Percentiles rank a stretch among this genome's conserved stretches.
Evolutionary conservation across 2,329 filamentous ascomycete genomes (phyloP).

Genomic region (Ramularia endophylla): DNA sequence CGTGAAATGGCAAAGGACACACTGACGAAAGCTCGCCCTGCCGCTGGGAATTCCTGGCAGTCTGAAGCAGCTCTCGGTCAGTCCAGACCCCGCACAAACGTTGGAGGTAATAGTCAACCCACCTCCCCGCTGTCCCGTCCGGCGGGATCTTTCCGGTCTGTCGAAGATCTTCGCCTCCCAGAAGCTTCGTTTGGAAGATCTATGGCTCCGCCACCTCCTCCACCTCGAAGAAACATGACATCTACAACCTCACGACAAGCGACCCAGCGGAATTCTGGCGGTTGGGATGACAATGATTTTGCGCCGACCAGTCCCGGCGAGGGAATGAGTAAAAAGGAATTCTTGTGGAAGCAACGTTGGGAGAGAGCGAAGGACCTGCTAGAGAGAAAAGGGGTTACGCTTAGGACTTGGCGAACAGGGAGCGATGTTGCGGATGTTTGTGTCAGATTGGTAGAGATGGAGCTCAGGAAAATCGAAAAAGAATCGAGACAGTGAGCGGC

Average conservation of each 20-base stretch:
- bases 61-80: slow-evolving; percentile 8
- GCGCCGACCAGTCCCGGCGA: slow-evolving; percentile 28
- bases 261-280: slow-evolving; percentile 31
- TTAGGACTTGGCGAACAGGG: slow-evolving; percentile 70
- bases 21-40: slow-evolving; percentile 17
- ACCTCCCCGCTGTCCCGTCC: slow-evolving; percentile 14
- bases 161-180: slow-evolving; percentile 17
- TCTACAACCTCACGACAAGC: slow-evolving; percentile 28
- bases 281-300: slow-evolving; percentile 23
- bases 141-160: slow-evolving; percentile 13
- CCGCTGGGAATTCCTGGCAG: slow-evolving; percentile 14
- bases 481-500: slow-evolving; percentile 10
- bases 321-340: slow-evolving; percentile 60
- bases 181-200: slow-evolving; percentile 10
- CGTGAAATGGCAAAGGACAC: slow-evolving; percentile 15
- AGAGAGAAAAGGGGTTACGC: slow-evolving; percentile 57
- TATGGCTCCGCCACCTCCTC: slow-evolving; percentile 12
- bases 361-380: slow-evolving; percentile 59
- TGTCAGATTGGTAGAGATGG: slow-evolving; percentile 56
- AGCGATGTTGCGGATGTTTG: slow-evolving; percentile 64
- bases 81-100: slow-evolving; percentile 6
- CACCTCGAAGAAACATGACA: slow-evolving; percentile 30
- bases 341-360: slow-evolving; percentile 65
- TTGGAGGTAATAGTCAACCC: slow-evolving; percentile 9
- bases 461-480: slow-evolving; percentile 38